Conservation (phyloP, 805 yeast genomes). For the Saccharomyces mikatae region DNA sequence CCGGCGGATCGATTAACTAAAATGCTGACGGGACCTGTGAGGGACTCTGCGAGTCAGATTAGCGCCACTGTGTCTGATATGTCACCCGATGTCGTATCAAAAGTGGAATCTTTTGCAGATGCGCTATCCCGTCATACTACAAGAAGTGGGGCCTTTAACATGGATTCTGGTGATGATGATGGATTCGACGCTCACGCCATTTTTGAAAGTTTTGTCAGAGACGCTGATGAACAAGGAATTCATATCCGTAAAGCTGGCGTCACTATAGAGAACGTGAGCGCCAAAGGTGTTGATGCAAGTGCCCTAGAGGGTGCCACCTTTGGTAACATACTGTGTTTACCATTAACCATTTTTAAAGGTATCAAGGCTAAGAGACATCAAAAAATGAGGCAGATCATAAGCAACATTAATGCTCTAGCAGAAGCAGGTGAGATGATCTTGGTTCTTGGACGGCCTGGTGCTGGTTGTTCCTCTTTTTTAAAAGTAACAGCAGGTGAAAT, state of each 20-base stretch:
- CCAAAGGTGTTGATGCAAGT: constrained; percentile 31
- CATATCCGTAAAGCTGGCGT: constrained; percentile 34
- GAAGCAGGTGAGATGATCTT: constrained; percentile 62
- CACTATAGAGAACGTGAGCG: constrained; percentile 28
- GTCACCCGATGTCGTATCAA: constrained; percentile 13
- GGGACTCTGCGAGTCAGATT: not conserved
- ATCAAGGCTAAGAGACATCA: constrained; percentile 18
- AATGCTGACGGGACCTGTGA: constrained; percentile 7
- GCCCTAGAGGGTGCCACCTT: constrained; percentile 30
- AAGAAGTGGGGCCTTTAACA: constrained; percentile 13
- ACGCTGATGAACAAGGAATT: constrained; percentile 37
- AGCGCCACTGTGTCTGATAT: not conserved
- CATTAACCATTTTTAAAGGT: constrained; percentile 14
- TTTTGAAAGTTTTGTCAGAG: constrained; percentile 29
- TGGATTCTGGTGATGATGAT: constrained; percentile 4
- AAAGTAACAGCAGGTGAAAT: constrained; percentile 57
- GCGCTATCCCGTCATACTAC: constrained; percentile 20
- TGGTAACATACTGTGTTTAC: constrained; percentile 24
- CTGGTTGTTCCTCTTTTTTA: constrained; percentile 69
- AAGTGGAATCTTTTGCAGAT: constrained; percentile 22
- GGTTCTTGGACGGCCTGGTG: constrained; percentile 69
- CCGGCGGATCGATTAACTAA: constrained; percentile 8
- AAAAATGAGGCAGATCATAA: constrained; percentile 29
- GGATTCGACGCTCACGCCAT: constrained; percentile 5
- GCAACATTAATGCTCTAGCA: constrained; percentile 36